phyloP scores from a whole-genome alignment of 192 early-diverging fungal genomes.

The Cladochytrium replicatum region DNA sequence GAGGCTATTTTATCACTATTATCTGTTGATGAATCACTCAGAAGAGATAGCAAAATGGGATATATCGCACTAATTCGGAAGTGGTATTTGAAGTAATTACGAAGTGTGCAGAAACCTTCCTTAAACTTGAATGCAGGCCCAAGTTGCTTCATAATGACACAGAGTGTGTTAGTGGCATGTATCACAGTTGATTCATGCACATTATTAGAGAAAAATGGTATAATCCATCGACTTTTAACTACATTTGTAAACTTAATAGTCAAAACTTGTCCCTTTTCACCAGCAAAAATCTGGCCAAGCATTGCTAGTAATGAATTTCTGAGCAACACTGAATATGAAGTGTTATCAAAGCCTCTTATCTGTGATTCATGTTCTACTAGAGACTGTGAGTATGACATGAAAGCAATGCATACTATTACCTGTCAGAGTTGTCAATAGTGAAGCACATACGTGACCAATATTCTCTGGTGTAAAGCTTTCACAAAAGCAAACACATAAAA shows the following conservation, averaged over 20 bases:
- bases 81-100: slow-evolving; percentile 40
- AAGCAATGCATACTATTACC: too few species aligned
- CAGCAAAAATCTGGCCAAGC: slow-evolving; percentile 51
- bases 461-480: too few species aligned
- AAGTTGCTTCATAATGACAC: slow-evolving; percentile 27
- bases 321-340: neutral
- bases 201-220: slow-evolving; percentile 47
- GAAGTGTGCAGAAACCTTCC: slow-evolving; percentile 49
- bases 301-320: slow-evolving; percentile 51
- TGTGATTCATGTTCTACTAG: too few species aligned
- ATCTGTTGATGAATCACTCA: too few species aligned
- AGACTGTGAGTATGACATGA: too few species aligned
- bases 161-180: slow-evolving; percentile 40
- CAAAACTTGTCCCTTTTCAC: slow-evolving; percentile 29
- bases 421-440: too few species aligned
- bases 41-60: slow-evolving; percentile 38
- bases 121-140: slow-evolving; percentile 42
- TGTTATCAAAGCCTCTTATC: too few species aligned
- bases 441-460: too few species aligned
- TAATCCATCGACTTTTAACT: slow-evolving; percentile 55
- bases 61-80: slow-evolving; percentile 52
- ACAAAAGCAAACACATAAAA: too few species aligned
- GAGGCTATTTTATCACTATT: too few species aligned
- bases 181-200: slow-evolving; percentile 46
- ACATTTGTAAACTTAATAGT: slow-evolving; percentile 42